A percentile compares a stretch with the other conserved stretches of the same genome.
phyloP scores from a whole-genome alignment of 345 rosid genomes.

The Acer negundo region DNA sequence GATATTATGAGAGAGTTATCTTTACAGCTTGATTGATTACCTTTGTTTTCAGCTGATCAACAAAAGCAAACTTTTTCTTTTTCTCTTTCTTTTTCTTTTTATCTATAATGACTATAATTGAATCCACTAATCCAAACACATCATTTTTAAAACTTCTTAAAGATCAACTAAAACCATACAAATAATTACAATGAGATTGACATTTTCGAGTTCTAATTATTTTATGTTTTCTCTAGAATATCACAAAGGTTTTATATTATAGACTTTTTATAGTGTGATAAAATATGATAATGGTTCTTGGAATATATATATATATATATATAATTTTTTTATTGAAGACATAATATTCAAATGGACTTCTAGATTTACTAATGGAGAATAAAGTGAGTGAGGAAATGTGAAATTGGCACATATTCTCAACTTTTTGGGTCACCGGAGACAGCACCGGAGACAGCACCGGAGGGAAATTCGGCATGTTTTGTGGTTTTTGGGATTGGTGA shows the following conservation, averaged over 20 bases:
- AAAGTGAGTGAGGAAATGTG: constrained; percentile 8
- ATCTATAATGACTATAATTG: background rate
- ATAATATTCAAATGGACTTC: background rate
- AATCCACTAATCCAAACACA: background rate
- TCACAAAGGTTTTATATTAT: background rate
- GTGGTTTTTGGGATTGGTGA: background rate
- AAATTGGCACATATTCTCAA: constrained; percentile 5
- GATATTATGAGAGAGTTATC: constrained; percentile 15
- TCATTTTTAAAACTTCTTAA: too few relatives aligned
- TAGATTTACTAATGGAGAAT: constrained; percentile 18
- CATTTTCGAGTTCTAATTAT: too few relatives aligned
- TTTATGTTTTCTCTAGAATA: too few relatives aligned
- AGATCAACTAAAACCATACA: too few relatives aligned
- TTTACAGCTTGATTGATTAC: background rate
- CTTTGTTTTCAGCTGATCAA: too few relatives aligned
- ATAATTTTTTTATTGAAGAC: background rate
- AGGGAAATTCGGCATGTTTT: background rate
- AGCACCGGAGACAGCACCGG: background rate
- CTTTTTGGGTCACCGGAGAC: background rate
- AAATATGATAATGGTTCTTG: background rate
- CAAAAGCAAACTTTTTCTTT: too few relatives aligned
- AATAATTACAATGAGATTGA: too few relatives aligned
- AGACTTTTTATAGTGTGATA: background rate
- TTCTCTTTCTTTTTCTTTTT: too few relatives aligned
- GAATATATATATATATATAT: background rate